Percentiles rank a stretch among this genome's conserved stretches.
Conservation (phyloP, 2,329 filamentous ascomycete species). For the Diaporthe sp. region DNA sequence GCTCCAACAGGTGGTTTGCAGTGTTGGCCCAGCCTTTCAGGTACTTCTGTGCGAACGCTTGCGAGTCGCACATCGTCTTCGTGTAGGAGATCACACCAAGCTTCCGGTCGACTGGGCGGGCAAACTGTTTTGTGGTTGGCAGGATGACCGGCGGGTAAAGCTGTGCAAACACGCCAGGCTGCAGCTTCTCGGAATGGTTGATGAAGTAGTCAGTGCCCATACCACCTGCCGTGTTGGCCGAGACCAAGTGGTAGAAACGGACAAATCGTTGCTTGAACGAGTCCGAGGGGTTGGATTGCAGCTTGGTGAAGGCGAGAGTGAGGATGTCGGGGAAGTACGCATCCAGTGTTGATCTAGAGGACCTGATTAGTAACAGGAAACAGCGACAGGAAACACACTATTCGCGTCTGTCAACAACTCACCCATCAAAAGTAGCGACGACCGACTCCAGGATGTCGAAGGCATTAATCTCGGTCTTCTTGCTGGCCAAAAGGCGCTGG, state of each 20-base stretch:
- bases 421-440: constrained; percentile 77
- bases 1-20: constrained; percentile 86
- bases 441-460: constrained; percentile 92
- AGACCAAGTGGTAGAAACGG: constrained; percentile 93
- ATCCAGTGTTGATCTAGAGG: constrained; percentile 69
- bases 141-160: constrained; percentile 91
- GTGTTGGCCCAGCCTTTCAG: constrained; percentile 92
- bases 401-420: constrained; percentile 49
- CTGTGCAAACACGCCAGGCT: constrained; percentile 81
- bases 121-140: constrained; percentile 87
- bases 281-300: constrained; percentile 77
- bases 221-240: constrained; percentile 80
- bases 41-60: constrained; percentile 84
- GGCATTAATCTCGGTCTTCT: constrained; percentile 85
- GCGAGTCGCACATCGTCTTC: constrained; percentile 88
- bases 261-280: constrained; percentile 88
- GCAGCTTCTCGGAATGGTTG: constrained; percentile 82
- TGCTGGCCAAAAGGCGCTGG: constrained; percentile 85
- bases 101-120: constrained; percentile 90
- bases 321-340: constrained; percentile 84
- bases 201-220: constrained; percentile 95
- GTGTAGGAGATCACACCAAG: constrained; percentile 92
- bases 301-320: constrained; percentile 81
- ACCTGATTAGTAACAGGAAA: constrained; percentile 11
- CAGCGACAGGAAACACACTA: background rate